A percentile compares a stretch with the other conserved stretches of the same genome.
phyloP scores from a whole-genome alignment of 352 stramenopile genomes.

The Phytophthora rubi region DNA sequence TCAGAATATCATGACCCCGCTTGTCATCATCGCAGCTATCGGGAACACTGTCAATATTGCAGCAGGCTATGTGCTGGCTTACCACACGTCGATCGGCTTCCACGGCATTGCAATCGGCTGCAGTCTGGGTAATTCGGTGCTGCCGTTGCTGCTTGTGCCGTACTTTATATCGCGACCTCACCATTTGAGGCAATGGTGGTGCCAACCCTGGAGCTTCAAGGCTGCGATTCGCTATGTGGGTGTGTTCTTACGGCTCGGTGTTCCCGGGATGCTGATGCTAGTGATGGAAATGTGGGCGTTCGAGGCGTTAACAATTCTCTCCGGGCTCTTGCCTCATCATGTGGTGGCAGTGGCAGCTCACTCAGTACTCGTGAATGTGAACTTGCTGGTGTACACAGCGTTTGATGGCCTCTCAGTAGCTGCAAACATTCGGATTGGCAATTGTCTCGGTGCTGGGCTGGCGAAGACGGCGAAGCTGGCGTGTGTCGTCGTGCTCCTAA shows the following conservation, averaged over 20 bases:
- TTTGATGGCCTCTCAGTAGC: conserved; percentile 58
- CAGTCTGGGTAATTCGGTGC: conserved; percentile 48
- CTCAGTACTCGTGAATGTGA: conserved; percentile 64
- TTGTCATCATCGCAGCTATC: conserved; percentile 70
- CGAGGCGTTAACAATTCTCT: conserved; percentile 56
- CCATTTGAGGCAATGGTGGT: conserved; percentile 45
- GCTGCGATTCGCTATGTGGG: conserved; percentile 34
- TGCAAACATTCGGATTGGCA: conserved; percentile 64
- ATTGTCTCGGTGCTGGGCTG: conserved; percentile 49
- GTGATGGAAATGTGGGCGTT: conserved; percentile 69
- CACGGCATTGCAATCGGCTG: conserved; percentile 68
- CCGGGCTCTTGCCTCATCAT: conserved; percentile 50
- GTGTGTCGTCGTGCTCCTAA: conserved; percentile 33
- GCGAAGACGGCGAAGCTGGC: conserved; percentile 48
- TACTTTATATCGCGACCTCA: conserved; percentile 52
- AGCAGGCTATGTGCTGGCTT: conserved; percentile 67
- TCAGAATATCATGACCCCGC: conserved; percentile 71
- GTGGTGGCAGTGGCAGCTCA: conserved; percentile 58
- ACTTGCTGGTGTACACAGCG: conserved; percentile 60
- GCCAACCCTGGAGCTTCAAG: conserved; percentile 40
- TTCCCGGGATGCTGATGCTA: conserved; percentile 64
- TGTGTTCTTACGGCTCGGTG: conserved; percentile 50
- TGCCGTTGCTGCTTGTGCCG: conserved; percentile 50
- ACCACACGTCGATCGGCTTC: conserved; percentile 70
- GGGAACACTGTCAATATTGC: conserved; percentile 70